phyloP scores from a whole-genome alignment of 1,284 basidiomycete genomes.

The Microbotryomycetes sp. region DNA sequence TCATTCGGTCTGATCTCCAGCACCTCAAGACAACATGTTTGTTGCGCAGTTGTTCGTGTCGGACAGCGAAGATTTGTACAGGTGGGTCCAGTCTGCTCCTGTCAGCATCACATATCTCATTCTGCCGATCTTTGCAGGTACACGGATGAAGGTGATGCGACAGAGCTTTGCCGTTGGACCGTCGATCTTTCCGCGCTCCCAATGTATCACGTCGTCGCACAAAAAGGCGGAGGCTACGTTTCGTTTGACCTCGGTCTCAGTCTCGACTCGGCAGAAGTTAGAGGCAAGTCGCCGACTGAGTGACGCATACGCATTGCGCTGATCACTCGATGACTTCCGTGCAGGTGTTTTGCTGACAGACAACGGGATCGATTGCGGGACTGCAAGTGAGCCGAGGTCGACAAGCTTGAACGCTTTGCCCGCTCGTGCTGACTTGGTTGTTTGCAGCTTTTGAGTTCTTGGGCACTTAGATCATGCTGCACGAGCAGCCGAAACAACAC shows the following conservation, averaged over 20 bases:
- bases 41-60: slow-evolving; percentile 68
- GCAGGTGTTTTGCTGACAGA: slow-evolving; percentile 3
- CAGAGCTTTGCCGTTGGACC: slow-evolving; percentile 61
- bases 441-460: neutral
- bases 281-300: neutral
- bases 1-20: neutral
- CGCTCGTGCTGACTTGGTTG: neutral
- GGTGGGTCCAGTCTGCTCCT: slow-evolving; percentile 53
- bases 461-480: neutral
- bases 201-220: slow-evolving; percentile 38
- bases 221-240: slow-evolving; percentile 44
- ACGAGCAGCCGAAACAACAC: too few relatives aligned
- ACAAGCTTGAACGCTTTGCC: too few relatives aligned
- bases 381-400: neutral
- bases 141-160: slow-evolving; percentile 54
- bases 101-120: slow-evolving; percentile 28
- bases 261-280: slow-evolving; percentile 4
- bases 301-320: neutral
- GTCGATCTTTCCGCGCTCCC: slow-evolving; percentile 68
- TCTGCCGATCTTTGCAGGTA: slow-evolving; percentile 45
- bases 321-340: neutral
- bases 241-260: slow-evolving; percentile 9
- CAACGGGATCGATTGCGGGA: slow-evolving; percentile 1
- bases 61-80: slow-evolving; percentile 41
- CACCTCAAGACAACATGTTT: slow-evolving; percentile 45